Evolutionary conservation across 495 filamentous ascomycete genomes (phyloP).

Genomic region (Cetradonia linearis): DNA sequence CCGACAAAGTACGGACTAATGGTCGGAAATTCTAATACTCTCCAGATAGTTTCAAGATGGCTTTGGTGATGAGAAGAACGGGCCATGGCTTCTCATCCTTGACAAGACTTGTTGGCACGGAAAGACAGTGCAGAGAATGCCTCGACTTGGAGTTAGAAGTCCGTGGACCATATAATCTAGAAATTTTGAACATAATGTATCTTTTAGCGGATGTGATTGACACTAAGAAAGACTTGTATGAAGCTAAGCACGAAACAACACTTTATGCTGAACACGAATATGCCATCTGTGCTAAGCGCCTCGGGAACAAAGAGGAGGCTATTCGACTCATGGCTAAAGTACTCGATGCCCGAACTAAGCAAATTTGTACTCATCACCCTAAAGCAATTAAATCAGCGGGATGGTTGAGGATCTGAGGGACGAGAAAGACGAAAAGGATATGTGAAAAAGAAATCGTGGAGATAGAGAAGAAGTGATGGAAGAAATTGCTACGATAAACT

Average conservation of each 20-base stretch:
- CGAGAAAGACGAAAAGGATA: background rate
- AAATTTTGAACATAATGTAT: background rate
- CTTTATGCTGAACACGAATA: background rate
- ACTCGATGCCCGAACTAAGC: background rate
- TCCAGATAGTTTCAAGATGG: conserved; percentile 32
- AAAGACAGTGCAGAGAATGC: background rate
- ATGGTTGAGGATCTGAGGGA: background rate
- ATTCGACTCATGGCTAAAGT: conserved; percentile 7
- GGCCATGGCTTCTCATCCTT: conserved; percentile 41
- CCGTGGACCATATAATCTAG: background rate
- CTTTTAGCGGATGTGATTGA: background rate
- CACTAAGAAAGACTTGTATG: background rate
- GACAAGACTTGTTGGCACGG: conserved; percentile 31
- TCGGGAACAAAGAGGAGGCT: background rate
- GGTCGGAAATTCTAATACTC: conserved; percentile 31
- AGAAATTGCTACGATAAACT: too few species aligned
- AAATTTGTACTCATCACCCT: background rate
- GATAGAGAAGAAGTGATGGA: background rate
- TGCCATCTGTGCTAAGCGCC: background rate
- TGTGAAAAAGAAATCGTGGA: background rate
- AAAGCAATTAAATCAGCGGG: background rate
- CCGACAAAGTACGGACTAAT: conserved; percentile 28
- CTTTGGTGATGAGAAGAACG: conserved; percentile 27
- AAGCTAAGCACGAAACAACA: background rate
- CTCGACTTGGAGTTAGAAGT: background rate